phyloP scores from a whole-genome alignment of 345 rosid species.

The Dovyalis caffra region DNA sequence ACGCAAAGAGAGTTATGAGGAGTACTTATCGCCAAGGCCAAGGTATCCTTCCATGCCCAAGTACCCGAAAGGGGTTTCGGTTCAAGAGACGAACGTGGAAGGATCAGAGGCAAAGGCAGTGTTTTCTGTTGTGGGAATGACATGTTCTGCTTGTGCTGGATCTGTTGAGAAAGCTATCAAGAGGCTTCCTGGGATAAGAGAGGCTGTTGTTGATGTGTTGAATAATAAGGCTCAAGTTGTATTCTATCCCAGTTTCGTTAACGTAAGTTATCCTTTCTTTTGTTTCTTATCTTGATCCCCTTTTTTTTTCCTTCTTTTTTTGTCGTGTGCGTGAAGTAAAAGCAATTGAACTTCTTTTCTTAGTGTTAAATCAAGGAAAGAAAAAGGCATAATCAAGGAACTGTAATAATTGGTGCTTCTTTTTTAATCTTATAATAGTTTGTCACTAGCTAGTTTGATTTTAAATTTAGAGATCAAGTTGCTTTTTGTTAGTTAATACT shows the following conservation, averaged over 20 bases:
- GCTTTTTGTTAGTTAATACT: not conserved
- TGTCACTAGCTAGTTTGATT: not conserved
- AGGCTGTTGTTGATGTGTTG: conserved; percentile 73
- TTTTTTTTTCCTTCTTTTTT: not conserved
- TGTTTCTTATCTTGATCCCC: too few relatives aligned
- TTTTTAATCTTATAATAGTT: not conserved
- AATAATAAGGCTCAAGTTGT: conserved; percentile 64
- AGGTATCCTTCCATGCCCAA: conserved; percentile 69
- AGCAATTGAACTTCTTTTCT: not conserved
- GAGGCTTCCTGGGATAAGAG: conserved; percentile 75
- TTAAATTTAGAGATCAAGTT: not conserved
- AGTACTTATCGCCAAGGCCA: conserved; percentile 47
- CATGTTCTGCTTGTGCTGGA: conserved; percentile 89
- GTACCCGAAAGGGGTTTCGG: conserved; percentile 52
- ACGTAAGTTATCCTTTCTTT: conserved; percentile 40
- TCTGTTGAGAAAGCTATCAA: conserved; percentile 90
- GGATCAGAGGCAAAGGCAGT: conserved; percentile 49
- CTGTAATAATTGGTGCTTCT: not conserved
- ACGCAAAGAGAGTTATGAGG: conserved; percentile 46
- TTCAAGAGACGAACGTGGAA: conserved; percentile 22
- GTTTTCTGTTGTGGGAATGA: conserved; percentile 77
- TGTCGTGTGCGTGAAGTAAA: not conserved
- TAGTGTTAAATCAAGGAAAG: not conserved
- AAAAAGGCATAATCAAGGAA: not conserved
- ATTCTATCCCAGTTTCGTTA: conserved; percentile 56